Base-by-base conservation (phyloP, 495 filamentous ascomycete species). In the Penicillium argentinense region DNA sequence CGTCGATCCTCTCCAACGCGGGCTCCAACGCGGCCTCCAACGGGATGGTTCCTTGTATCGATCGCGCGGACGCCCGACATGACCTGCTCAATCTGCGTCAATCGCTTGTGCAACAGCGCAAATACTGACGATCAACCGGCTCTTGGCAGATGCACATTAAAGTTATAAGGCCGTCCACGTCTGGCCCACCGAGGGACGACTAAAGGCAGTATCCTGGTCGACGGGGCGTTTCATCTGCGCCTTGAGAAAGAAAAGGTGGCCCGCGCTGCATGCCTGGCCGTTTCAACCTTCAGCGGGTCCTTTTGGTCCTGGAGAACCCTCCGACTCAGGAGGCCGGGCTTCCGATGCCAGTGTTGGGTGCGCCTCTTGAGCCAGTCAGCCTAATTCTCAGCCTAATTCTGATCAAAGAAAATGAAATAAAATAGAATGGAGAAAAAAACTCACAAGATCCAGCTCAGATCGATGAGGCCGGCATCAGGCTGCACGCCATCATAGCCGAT, bases 221-320 rank as follows among this genome's bases (percentile, higher is more conserved):
- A 22, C 19, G 37, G 19, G 45, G 40, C 27, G 45, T 54, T 54
- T 57, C 54, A 57, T 39, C 46, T 43, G 44, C 34, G 16, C 17
- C 17, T 21, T 39, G 40, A 45, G 45, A 47, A 54, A 57, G 54
- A 57, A 47, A 26, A 39, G 43, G 34, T 49, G 47, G 53, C 34
- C 41, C 38, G 34, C n/a, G 33, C 34, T 43, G 40, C 34, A 29
- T 42, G 21, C 16, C 39, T 5, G 22, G 9, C 19, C 1, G 39
- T 38, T 45, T 39, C 48, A 36, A 8, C 33, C 33, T 36, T 36
- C 7, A 12, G 33, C 33, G 33, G 33, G 33, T 5, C 33, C 14
- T 36, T 36, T 36, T 21, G 7, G 21, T 36, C 21, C 33, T 7
- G 33, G 14, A 9, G 5, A 11, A 9, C 21, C n/a, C n/a, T 4